These are phyloP conservation scores for Lecanicillium sp. DNA, from an alignment of 2,329 filamentous ascomycete species.

Conservation along the genomic window DNA sequence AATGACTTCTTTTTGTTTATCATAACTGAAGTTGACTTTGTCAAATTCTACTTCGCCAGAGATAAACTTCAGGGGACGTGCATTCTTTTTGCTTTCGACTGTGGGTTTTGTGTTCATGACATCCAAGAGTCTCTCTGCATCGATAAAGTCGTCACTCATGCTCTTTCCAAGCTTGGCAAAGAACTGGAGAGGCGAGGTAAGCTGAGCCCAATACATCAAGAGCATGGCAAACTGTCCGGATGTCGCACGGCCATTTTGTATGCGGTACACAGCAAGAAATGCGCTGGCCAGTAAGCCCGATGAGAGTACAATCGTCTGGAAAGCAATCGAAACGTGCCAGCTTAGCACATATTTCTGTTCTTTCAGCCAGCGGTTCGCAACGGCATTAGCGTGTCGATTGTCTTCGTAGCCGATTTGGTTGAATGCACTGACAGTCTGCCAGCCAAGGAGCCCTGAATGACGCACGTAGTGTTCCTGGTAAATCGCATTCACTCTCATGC, in stretches of 20 bases:
- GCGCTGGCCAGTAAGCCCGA: conserved; percentile 59
- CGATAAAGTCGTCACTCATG: conserved; percentile 47
- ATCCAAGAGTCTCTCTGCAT: conserved; percentile 48
- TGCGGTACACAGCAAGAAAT: conserved; percentile 55
- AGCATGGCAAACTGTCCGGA: conserved; percentile 64
- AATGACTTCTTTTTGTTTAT: conserved; percentile 50
- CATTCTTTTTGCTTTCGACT: conserved; percentile 42
- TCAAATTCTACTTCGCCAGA: conserved; percentile 47
- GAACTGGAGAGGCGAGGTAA: conserved; percentile 63
- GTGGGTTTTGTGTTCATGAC: conserved; percentile 51
- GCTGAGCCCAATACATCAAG: conserved; percentile 65
- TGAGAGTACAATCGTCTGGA: conserved; percentile 56
- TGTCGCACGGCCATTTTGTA: conserved; percentile 50
- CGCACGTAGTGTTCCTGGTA: conserved; percentile 49
- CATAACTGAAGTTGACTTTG: conserved; percentile 49
- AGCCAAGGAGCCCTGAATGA: conserved; percentile 47
- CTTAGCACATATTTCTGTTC: conserved; percentile 30
- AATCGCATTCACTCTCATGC: conserved; percentile 41
- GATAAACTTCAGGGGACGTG: conserved; percentile 39
- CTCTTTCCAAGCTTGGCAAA: conserved; percentile 51
- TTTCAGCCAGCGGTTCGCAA: conserved; percentile 30
- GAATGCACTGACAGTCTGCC: conserved; percentile 52
- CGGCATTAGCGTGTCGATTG: conserved; percentile 42
- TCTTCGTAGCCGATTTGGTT: conserved; percentile 51
- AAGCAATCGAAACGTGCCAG: conserved; percentile 43